Base-by-base conservation (phyloP, 2,329 filamentous ascomycete genomes). In the Myriosclerotinia duriaeana region DNA sequence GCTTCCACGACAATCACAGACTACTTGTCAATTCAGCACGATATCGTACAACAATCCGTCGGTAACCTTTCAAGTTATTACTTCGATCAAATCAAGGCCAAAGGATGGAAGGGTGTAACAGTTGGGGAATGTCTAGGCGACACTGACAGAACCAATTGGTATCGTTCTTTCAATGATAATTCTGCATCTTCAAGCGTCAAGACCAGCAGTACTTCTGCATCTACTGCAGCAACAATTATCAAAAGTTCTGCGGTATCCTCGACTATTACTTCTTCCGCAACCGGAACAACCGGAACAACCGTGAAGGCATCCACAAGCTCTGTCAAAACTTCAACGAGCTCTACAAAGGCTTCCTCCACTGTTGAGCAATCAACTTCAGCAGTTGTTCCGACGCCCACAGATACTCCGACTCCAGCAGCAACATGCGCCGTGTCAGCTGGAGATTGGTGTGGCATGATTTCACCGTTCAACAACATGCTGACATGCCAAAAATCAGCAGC, bases 71-170 rank as follows among this genome's bases (percentile, higher is more conserved):
- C 74, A 5, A 56, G 68, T 1, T 76, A 73, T 54, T 76, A 75
- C 67, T 64, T 75, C 26, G 66, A 70, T n/a, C 63, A 66, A 63
- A 75, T 81, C 50, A 69, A 73, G 38, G 68, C 63, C 3, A 76
- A 76, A 46, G 78, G 78, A 0, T 75, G 78, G 66, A 67, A 68
- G 74, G 78, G 75, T 68, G 80, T 81, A 34, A 79, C 80, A 4
- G 77, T 81, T 53, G 81, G 79, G 0, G 76, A 81, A 48, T 83
- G 81, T 69, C 70, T 83, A 50, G 78, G 77, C 3, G 80, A 83
- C 67, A 70, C 78, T 12, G 66, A 70, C n/a, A 58, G 48, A 30
- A 75, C 73, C 12, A 74, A 77, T 53, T 83, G 80, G 81, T 83
- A 83, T 58, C 68, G 71, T 12, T 61, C 70, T 54, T 44, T 72